phyloP scores from a whole-genome alignment of 1,284 basidiomycete genomes.

The Apiotrichum mycotoxinovorans region DNA sequence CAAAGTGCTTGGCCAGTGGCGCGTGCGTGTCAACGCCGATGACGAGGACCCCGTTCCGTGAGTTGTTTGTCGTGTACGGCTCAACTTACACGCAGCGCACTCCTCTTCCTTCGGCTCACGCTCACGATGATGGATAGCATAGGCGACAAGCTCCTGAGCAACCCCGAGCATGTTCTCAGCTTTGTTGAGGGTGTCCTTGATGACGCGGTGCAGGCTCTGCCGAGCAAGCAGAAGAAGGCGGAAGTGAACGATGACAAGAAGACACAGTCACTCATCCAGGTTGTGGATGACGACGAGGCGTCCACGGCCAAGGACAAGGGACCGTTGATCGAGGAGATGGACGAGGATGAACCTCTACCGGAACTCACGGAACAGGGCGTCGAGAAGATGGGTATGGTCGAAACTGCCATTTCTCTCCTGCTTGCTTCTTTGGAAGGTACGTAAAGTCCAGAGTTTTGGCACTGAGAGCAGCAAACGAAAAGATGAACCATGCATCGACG shows the following conservation, averaged over 20 bases:
- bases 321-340: slow-evolving; percentile 22
- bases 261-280: slow-evolving; percentile 6
- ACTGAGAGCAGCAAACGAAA: slow-evolving; percentile 60
- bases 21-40: slow-evolving; percentile 46
- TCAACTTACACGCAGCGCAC: slow-evolving; percentile 39
- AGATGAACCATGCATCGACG: slow-evolving; percentile 60
- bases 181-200: slow-evolving; percentile 71
- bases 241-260: slow-evolving; percentile 1
- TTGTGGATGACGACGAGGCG: neutral
- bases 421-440: slow-evolving; percentile 74
- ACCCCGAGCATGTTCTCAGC: slow-evolving; percentile 64
- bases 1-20: slow-evolving; percentile 66
- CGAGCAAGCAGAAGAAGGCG: neutral
- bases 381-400: slow-evolving; percentile 55
- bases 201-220: slow-evolving; percentile 19
- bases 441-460: neutral
- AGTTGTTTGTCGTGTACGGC: slow-evolving; percentile 2
- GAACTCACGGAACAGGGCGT: slow-evolving; percentile 38
- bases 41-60: slow-evolving; percentile 45
- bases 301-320: neutral
- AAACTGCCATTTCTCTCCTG: slow-evolving; percentile 71
- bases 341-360: slow-evolving; percentile 18
- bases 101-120: slow-evolving; percentile 71
- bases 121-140: slow-evolving; percentile 71
- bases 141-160: slow-evolving; percentile 63